Evolutionary conservation across 805 yeast genomes (phyloP), one percentile per base, ranked within the genome.

Genomic region (Yamadazyma scolyti): DNA sequence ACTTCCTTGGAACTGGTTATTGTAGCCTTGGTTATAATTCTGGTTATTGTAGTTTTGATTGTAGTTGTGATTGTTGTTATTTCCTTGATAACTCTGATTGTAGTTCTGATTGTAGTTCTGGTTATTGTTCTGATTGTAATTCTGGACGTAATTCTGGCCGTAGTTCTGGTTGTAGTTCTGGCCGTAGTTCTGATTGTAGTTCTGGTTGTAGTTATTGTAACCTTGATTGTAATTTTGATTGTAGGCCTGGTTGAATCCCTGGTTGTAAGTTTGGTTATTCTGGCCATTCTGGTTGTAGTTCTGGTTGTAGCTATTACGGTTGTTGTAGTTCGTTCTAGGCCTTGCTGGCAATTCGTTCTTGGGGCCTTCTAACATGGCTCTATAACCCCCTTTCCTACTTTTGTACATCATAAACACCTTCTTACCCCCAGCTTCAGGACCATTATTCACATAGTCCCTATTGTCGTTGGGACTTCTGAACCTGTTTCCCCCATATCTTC

Each of bases 351-450:
- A n/a, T n/a, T n/a, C n/a, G 9, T 27, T 27, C 26, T 28, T 23
- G 12, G 21, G 26, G 15, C 28, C 23, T 13, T 50, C 52, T 16
- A 49, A 24, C 31, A 51, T 43, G 2, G 65, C 36, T 23, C 70
- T 42, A 40, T 59, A 65, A 0, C 71, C 71, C 6, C 71, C 70
- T 13, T 48, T 40, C 33, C 70, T 54, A 54, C 57, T 52, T 2
- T 52, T 36, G 40, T 57, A 66, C 11, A 41, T 39, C 47, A 49
- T 47, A 39, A 46, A 57, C 1, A 44, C 31, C 30, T 60, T 55
- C 21, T 45, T 55, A 2, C 71, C 69, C 16, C 44, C 52, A 2
- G 69, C 69, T 21, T 53, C 49, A 2, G 72, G 71, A 1, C 72
- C 72, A 5, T 37, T 43, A 38, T 66, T 66, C 12, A 65, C 51